Evolutionary conservation across 768 basidiomycete species (phyloP), one percentile per base, ranked within the genome.

Genomic region (Boletellus ananiceps): DNA sequence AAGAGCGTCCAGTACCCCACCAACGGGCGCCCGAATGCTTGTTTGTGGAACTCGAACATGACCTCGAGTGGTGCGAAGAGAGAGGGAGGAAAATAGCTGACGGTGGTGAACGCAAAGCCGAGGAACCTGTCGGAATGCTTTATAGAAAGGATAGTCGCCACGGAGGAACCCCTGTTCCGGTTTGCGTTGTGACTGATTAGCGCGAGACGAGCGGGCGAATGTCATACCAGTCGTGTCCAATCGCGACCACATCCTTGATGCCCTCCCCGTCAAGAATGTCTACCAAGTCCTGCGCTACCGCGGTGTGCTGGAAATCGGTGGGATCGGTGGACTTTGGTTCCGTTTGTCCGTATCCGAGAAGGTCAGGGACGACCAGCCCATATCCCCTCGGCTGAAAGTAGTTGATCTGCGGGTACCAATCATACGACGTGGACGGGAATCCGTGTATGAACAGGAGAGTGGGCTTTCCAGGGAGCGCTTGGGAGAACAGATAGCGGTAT

Each of bases 271-370:
- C 70, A 19, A 75, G 56, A 39, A 75, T 65, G 23, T 73, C 72
- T 3, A 73, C 3, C 13, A 73, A 39, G 39, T 75, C 74, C 38
- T 60, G 57, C 4, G 42, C 63, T 8, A 71, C 34, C 9, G 56
- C 54, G 9, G 61, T 58, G 16, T 56, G 58, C 21, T 56, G 37
- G 43, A 72, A 73, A 12, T 59, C 52, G 11, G 48, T 44, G 11
- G 59, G 49, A 36, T 70, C 64, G 0, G 44, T 51, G 8, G 76
- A 69, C 56, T 76, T 78, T 50, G 69, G 69, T 41, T 57, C 60
- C 3, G 79, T 77, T 18, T 58, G 68, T 14, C 75, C 77, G 32
- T 66, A 70, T 6, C 78, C 77, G 13, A 79, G 68, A 54, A 76
- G 68, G 56, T 79, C 78, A 0, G 77, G 77, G 14, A 67, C 72